Conservation (phyloP, 768 basidiomycete species). For the Mycena pura region DNA sequence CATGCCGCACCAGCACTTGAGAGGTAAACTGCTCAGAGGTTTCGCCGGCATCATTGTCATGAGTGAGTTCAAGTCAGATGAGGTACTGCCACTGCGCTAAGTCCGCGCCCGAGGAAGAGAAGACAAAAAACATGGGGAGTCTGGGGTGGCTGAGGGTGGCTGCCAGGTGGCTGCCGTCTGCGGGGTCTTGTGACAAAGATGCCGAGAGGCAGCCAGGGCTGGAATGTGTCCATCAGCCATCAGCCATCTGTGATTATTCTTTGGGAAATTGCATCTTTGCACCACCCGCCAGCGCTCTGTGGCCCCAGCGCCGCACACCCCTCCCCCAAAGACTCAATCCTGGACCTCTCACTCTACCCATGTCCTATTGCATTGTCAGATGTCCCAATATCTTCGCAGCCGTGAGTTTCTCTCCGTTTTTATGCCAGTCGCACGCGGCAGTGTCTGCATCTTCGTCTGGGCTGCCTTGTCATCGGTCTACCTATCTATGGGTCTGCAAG, state of each 20-base stretch:
- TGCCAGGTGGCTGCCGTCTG: too few species aligned
- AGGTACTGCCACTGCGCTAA: not conserved
- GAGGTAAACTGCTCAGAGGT: not conserved
- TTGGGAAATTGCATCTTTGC: not conserved
- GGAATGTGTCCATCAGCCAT: too few species aligned
- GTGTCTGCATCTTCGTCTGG: not conserved
- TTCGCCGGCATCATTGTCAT: too few species aligned
- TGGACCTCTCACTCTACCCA: slow-evolving; percentile 51
- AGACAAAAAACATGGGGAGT: not conserved
- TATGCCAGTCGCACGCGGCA: slow-evolving; percentile 27
- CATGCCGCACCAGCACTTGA: too few species aligned
- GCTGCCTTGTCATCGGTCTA: slow-evolving; percentile 2
- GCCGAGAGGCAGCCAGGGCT: too few species aligned
- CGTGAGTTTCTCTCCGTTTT: slow-evolving; percentile 35
- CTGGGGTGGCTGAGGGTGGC: not conserved
- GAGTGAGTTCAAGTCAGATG: slow-evolving; percentile 5
- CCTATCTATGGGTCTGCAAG: not conserved
- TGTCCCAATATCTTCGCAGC: slow-evolving; percentile 50
- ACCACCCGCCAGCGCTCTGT: slow-evolving; percentile 12
- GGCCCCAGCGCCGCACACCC: slow-evolving; percentile 25
- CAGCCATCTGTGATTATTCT: too few species aligned
- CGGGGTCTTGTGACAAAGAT: too few species aligned
- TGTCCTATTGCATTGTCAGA: slow-evolving; percentile 48
- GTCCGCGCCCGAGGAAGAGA: not conserved
- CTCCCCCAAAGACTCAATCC: slow-evolving; percentile 37